Evolutionary conservation across 2,329 filamentous ascomycete species (phyloP), one percentile per base, ranked within the genome.

Genomic region (Cladophialophora psammophila): DNA sequence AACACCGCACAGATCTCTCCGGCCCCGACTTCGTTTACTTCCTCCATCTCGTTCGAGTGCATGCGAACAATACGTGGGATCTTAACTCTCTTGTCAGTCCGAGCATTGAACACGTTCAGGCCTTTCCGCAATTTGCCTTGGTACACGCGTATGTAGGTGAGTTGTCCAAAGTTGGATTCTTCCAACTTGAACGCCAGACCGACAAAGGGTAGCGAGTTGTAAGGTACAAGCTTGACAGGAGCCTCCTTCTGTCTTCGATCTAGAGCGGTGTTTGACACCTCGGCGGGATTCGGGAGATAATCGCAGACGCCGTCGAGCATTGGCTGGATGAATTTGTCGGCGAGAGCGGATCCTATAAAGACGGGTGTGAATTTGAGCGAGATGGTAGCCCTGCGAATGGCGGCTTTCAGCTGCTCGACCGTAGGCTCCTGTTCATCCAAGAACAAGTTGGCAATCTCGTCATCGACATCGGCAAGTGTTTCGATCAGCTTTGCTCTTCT

Each of bases 21-120:
- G 62, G 95, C 94, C 60, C 94, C 93, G 70, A 99, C 91, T 79
- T 97, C 94, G 64, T 82, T 85, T 35, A 97, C 93, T 76, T 99
- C 95, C 80, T 99, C 95, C 94, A 99, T 97, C 77, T 99, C 95
- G 78, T 98, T 97, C 54, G 94, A 97, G 84, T 99, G 95, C 95
- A 99, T 99, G 70, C 95, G 93, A 69, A 99, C 95, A 75, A 99
- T 98, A 76, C 94, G 91, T 20, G 95, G 95, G 65, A 99, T 90
- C 81, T 96, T 94, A 77, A 99, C 91, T 84, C 94, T 97, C 86
- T 97, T 97, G 80, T 94, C 91, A 71, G 88, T 96, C 74, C 94
- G 90, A 8, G 94, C 94, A 80, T 98, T 99, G 87, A 90, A 97
- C 63, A 99, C 89, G 77, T 94, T 93, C 76, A 90, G 87, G 58